Evolutionary conservation across 2,329 filamentous ascomycete genomes (phyloP).

Genomic region (Venturia effusa): DNA sequence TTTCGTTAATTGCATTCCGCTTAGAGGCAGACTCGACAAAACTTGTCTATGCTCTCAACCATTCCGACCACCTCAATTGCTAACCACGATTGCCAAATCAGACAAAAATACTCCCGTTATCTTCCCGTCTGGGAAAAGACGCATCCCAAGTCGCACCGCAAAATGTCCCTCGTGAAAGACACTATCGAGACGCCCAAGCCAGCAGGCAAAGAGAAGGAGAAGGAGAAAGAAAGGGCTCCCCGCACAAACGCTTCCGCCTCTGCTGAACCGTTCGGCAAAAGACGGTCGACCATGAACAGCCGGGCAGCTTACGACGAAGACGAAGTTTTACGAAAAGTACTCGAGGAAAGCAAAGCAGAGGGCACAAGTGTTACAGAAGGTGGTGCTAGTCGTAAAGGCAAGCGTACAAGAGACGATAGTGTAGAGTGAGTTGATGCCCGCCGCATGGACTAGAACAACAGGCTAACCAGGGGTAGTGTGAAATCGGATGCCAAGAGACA

Average conservation of each 20-base stretch:
- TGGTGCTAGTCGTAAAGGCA: conserved; percentile 51
- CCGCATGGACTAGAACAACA: not conserved
- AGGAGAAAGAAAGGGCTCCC: conserved; percentile 38
- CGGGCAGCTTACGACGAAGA: conserved; percentile 93
- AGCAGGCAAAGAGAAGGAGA: conserved; percentile 40
- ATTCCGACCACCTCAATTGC: not conserved
- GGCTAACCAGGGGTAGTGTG: not conserved
- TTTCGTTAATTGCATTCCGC: not conserved
- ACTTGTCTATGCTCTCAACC: not conserved
- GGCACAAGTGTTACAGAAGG: conserved; percentile 44
- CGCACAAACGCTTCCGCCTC: conserved; percentile 24
- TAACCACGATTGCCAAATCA: conserved; percentile 22
- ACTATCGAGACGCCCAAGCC: conserved; percentile 43
- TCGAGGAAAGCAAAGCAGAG: conserved; percentile 90
- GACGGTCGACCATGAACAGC: conserved; percentile 95
- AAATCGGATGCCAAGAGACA: conserved; percentile 58
- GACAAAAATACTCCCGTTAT: conserved; percentile 53
- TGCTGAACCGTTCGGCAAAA: conserved; percentile 58
- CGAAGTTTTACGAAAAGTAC: conserved; percentile 74
- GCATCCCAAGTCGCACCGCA: conserved; percentile 45
- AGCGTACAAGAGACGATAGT: conserved; percentile 80
- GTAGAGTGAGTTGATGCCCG: conserved; percentile 63
- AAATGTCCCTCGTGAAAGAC: conserved; percentile 56
- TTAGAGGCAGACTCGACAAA: conserved; percentile 2
- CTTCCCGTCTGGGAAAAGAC: conserved; percentile 45